A percentile compares a stretch with the other conserved stretches of the same genome.
Evolutionary conservation across 768 basidiomycete genomes (phyloP).

Genomic region (Boletus tomentosulus): DNA sequence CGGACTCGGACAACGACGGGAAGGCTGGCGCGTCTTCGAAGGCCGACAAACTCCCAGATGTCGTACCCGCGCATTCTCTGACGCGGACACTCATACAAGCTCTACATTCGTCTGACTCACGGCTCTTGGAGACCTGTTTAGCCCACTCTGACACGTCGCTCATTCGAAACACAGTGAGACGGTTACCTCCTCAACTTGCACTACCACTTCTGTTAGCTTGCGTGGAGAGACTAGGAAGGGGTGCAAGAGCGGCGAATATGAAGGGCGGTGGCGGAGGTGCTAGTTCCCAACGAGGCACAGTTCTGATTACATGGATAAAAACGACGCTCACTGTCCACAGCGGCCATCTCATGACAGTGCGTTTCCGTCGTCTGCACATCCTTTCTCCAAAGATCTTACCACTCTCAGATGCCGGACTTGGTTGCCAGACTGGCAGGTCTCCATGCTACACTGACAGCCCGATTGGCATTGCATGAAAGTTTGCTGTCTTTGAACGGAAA

Average conservation of each 20-base stretch:
- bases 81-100: slow-evolving; percentile 95
- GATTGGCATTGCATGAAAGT: slow-evolving; percentile 79
- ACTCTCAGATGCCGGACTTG: slow-evolving; percentile 80
- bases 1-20: slow-evolving; percentile 45
- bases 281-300: slow-evolving; percentile 70
- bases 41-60: slow-evolving; percentile 23
- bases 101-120: slow-evolving; percentile 88
- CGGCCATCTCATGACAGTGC: slow-evolving; percentile 89
- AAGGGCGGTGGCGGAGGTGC: slow-evolving; percentile 77
- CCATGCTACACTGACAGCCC: slow-evolving; percentile 73
- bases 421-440: slow-evolving; percentile 83
- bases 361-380: slow-evolving; percentile 29
- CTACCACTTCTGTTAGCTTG: slow-evolving; percentile 84
- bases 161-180: slow-evolving; percentile 81
- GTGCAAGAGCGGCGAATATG: slow-evolving; percentile 64
- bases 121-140: slow-evolving; percentile 82
- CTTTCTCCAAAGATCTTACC: slow-evolving; percentile 8
- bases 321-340: slow-evolving; percentile 82
- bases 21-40: slow-evolving; percentile 31
- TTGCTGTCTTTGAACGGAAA: slow-evolving; percentile 84
- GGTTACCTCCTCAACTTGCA: slow-evolving; percentile 82
- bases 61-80: slow-evolving; percentile 77
- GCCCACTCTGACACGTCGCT: slow-evolving; percentile 76
- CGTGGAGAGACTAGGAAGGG: slow-evolving; percentile 81
- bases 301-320: slow-evolving; percentile 73